phyloP scores from a whole-genome alignment of 495 filamentous ascomycete genomes.

The Penicillium riverlandense region DNA sequence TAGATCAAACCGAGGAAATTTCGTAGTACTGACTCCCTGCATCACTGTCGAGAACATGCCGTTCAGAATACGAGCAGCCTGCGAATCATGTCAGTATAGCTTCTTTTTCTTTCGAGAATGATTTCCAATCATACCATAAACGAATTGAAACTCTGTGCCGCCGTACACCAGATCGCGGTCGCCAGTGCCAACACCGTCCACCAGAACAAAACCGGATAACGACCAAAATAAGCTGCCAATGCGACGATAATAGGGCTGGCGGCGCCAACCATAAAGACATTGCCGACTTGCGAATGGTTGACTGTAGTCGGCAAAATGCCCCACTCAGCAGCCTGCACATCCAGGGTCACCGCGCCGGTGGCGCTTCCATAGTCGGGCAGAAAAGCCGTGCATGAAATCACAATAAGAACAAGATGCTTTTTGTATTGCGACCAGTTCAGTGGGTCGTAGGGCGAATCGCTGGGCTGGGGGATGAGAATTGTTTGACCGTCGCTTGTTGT shows the following conservation, averaged over 20 bases:
- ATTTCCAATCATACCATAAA: constrained; percentile 31
- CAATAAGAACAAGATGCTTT: constrained; percentile 44
- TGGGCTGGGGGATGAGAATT: constrained; percentile 55
- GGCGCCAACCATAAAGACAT: constrained; percentile 51
- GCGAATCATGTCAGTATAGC: background rate
- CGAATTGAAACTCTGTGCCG: constrained; percentile 42
- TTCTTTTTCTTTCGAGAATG: background rate
- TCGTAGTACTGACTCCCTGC: constrained; percentile 24
- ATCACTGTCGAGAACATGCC: constrained; percentile 57
- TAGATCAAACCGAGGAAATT: background rate
- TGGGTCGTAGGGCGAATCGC: constrained; percentile 47
- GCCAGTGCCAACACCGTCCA: constrained; percentile 42
- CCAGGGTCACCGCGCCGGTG: constrained; percentile 45
- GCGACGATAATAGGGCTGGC: constrained; percentile 50
- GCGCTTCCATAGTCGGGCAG: constrained; percentile 51
- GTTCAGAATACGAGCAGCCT: constrained; percentile 51
- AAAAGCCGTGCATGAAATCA: constrained; percentile 47
- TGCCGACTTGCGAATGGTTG: constrained; percentile 49
- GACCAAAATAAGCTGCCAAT: constrained; percentile 52
- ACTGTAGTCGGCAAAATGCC: constrained; percentile 39
- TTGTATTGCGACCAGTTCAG: constrained; percentile 50
- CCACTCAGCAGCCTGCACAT: constrained; percentile 48
- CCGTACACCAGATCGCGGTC: constrained; percentile 48
- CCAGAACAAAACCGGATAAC: constrained; percentile 51
- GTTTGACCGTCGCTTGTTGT: constrained; percentile 25